phyloP scores from a whole-genome alignment of 345 rosid species.

The Lepidium aucheri region DNA sequence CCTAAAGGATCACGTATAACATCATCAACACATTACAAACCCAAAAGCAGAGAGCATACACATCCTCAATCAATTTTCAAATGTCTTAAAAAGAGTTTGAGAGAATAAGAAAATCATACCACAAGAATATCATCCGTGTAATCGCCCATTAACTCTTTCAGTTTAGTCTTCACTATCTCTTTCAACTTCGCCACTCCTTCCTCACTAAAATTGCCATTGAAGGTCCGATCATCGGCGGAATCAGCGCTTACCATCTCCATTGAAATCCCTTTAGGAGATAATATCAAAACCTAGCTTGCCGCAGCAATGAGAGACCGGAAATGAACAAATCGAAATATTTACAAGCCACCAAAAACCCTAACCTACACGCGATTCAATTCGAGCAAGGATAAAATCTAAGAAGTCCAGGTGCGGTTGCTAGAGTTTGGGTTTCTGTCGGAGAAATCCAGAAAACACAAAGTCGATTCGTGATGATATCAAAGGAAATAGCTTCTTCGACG shows the following conservation, averaged over 20 bases:
- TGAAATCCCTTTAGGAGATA: conserved; percentile 10
- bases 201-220: conserved; percentile 58
- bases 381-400: neutral
- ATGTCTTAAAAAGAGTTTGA: neutral
- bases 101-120: conserved; percentile 34
- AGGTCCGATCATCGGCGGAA: conserved; percentile 56
- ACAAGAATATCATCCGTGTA: conserved; percentile 96
- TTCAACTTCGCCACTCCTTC: conserved; percentile 72
- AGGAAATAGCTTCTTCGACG: neutral
- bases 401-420: conserved; percentile 1
- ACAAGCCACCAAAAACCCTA: conserved; percentile 14
- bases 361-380: neutral
- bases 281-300: conserved; percentile 23
- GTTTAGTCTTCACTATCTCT: conserved; percentile 58
- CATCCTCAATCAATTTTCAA: neutral
- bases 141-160: conserved; percentile 95
- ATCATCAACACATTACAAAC: neutral
- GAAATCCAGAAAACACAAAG: conserved; percentile 7
- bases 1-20: neutral
- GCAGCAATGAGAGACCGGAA: conserved; percentile 10
- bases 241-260: conserved; percentile 60
- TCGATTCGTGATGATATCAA: conserved; percentile 5
- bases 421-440: conserved; percentile 17
- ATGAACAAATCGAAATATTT: neutral
- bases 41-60: neutral